Conservation (phyloP, 2,329 filamentous ascomycete species). For the Verticillium nubilum region DNA sequence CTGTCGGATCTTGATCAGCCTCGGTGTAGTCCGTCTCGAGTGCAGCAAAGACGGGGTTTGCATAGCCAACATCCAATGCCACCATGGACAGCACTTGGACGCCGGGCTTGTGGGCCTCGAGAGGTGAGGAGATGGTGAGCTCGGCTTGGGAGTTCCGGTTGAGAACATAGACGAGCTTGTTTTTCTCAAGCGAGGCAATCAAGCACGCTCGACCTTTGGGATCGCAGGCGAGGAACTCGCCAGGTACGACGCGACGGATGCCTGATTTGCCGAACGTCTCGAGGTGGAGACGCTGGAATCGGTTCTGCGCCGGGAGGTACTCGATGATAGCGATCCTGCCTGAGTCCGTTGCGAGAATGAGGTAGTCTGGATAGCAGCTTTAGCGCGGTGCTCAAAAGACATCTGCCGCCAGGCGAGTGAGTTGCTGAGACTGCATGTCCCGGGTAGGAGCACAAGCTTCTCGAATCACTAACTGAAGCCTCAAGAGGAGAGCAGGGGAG, state of each 20-base stretch:
- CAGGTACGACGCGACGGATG: slow-evolving; percentile 85
- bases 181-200: slow-evolving; percentile 93
- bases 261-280: slow-evolving; percentile 99
- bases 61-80: slow-evolving; percentile 90
- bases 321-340: slow-evolving; percentile 92
- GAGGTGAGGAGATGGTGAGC: slow-evolving; percentile 91
- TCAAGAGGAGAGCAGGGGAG: slow-evolving; percentile 24
- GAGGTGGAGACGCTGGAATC: slow-evolving; percentile 82
- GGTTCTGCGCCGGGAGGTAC: slow-evolving; percentile 80
- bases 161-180: slow-evolving; percentile 97
- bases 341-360: slow-evolving; percentile 93
- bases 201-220: slow-evolving; percentile 94
- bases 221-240: slow-evolving; percentile 92
- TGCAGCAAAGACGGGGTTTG: slow-evolving; percentile 93
- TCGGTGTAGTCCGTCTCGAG: slow-evolving; percentile 92
- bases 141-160: slow-evolving; percentile 93
- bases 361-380: slow-evolving; percentile 64
- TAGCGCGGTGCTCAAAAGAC: slow-evolving; percentile 1
- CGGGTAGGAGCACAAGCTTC: slow-evolving; percentile 11
- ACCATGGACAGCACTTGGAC: slow-evolving; percentile 85
- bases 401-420: background rate
- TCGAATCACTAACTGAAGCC: slow-evolving; percentile 64
- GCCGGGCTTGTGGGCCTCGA: slow-evolving; percentile 92
- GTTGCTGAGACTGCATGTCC: background rate
- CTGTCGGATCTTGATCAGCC: slow-evolving; percentile 83